Base-by-base conservation (phyloP, 148 eudicot species). In the Chenopodium formosanum region DNA sequence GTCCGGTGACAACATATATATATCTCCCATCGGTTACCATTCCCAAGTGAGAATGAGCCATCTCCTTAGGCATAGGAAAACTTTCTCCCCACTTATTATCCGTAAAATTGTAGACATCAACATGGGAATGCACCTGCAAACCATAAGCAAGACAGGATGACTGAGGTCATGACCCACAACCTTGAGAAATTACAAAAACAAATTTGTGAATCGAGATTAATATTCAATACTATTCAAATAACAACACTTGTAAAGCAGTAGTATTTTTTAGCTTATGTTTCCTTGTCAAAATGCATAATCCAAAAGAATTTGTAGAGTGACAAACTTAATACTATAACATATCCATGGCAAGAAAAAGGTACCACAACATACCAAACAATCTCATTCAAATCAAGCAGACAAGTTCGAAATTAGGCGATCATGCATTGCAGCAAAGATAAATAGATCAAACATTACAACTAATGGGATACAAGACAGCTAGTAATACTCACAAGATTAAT, bases 11-110 rank as follows among this genome's bases (percentile, higher is more conserved):
- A 7, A 94, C 85, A 84, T 97, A 97, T 56, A 97, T 90, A 74
- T 91, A 94, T 87, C 97, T 90, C 29, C 99, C 99, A 88, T 97
- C 99, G 9, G 97, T 94, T 83, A 81, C 98, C 99, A 97, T 97
- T 66, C 99, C 99, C 64, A 97, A 87, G 87, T 97, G 99, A 64
- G 99, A 97, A 91, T 97, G 99, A 32, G 98, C 98, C 99, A 94
- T 97, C 85, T 93, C 96, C 86, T 92, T 97, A 34, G 99, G 99
- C 99, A 97, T 97, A 85, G 92, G 96, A 85, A 97, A 97, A 85
- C 91, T 89, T 85, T 86, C 97, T 80, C 90, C 97, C 99, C 99
- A 97, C 31, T 92, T 87, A 80, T 97, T 97, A 79, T 88, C 92
- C 9, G 92, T 86, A 84, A 97, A 91, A 82, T 97, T 97, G 91